These are phyloP conservation scores for Pythium oligandrum DNA, from an alignment of 352 stramenopile genomes.

Conservation along the genomic window DNA sequence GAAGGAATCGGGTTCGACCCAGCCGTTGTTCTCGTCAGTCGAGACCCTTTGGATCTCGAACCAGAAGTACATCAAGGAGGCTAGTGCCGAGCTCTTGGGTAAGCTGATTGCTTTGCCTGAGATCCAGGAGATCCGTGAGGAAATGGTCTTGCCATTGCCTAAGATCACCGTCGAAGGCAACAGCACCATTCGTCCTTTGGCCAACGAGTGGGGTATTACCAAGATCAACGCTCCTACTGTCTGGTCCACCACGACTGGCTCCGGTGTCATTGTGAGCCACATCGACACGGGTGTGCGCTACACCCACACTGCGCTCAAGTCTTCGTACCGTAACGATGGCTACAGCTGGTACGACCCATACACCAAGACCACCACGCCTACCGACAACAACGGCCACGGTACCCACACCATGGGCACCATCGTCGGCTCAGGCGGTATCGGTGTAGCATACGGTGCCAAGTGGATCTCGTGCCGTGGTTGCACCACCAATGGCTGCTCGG, in stretches of 20 bases:
- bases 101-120: constrained; percentile 12
- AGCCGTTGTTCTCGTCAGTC: constrained; percentile 11
- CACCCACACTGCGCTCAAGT: constrained; percentile 22
- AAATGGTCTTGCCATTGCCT: constrained; percentile 9
- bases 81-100: constrained; percentile 16
- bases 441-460: constrained; percentile 29
- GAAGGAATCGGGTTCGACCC: constrained; percentile 8
- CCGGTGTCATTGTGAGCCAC: constrained; percentile 20
- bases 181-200: background rate
- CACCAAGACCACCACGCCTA: constrained; percentile 7
- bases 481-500: constrained; percentile 6
- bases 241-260: constrained; percentile 22
- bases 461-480: constrained; percentile 33
- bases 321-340: constrained; percentile 17
- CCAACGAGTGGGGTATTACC: constrained; percentile 24
- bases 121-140: constrained; percentile 16
- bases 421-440: constrained; percentile 23
- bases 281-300: constrained; percentile 28
- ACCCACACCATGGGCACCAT: constrained; percentile 37
- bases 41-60: constrained; percentile 26
- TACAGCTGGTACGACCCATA: constrained; percentile 31
- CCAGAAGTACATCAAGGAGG: constrained; percentile 21
- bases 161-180: background rate
- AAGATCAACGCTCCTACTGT: constrained; percentile 21
- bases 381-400: constrained; percentile 23